phyloP scores from a whole-genome alignment of 805 yeast species.

The Candida peoriensis region DNA sequence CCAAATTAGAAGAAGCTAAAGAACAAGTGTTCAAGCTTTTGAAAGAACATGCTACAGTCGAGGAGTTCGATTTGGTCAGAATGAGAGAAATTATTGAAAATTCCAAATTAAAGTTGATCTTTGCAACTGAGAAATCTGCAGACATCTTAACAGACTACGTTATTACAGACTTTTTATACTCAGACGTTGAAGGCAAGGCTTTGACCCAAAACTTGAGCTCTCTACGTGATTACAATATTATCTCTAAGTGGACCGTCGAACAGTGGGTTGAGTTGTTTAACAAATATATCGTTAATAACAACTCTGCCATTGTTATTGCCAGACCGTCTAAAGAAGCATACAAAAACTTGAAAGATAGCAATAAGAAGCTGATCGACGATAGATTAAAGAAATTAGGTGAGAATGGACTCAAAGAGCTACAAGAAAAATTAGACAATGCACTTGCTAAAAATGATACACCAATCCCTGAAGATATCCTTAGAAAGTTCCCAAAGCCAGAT shows the following conservation, averaged over 20 bases:
- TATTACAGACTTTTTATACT: constrained; percentile 77
- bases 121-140: constrained; percentile 59
- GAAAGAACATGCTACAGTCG: constrained; percentile 42
- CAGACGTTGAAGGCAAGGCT: constrained; percentile 55
- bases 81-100: constrained; percentile 66
- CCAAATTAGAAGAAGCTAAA: constrained; percentile 49
- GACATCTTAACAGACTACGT: constrained; percentile 59
- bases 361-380: constrained; percentile 41
- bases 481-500: constrained; percentile 64
- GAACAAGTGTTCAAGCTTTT: constrained; percentile 45
- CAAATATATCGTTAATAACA: constrained; percentile 51
- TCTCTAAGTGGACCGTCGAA: constrained; percentile 54
- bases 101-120: constrained; percentile 54
- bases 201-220: constrained; percentile 50
- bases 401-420: constrained; percentile 52
- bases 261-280: constrained; percentile 62
- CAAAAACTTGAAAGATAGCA: constrained; percentile 43
- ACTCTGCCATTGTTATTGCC: constrained; percentile 63
- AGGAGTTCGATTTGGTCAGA: constrained; percentile 55
- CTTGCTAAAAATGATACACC: constrained; percentile 64
- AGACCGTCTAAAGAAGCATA: constrained; percentile 65
- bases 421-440: constrained; percentile 52
- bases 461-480: constrained; percentile 65
- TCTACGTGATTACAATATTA: constrained; percentile 47
- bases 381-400: constrained; percentile 52